phyloP scores from a whole-genome alignment of 2,329 filamentous ascomycete genomes.

The Huntiella decipiens region DNA sequence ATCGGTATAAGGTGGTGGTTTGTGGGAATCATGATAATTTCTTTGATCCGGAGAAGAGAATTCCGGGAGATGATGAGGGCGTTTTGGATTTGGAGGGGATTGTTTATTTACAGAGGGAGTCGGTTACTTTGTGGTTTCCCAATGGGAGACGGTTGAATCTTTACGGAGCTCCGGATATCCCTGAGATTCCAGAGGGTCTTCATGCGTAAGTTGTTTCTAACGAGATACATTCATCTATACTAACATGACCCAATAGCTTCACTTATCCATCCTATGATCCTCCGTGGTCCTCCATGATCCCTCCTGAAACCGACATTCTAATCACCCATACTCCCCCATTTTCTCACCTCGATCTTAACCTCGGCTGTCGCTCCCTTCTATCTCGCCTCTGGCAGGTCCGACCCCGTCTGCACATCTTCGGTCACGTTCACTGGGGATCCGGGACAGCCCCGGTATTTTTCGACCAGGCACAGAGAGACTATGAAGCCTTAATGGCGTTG shows the following conservation, averaged over 20 bases:
- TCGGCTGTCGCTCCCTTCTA: conserved; percentile 55
- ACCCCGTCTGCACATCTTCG: conserved; percentile 64
- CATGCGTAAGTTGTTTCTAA: conserved; percentile 14
- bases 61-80: conserved; percentile 26
- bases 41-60: conserved; percentile 50
- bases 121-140: conserved; percentile 41
- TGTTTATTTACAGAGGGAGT: conserved; percentile 50
- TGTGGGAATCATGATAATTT: conserved; percentile 80
- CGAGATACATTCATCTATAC: conserved; percentile 18
- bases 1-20: conserved; percentile 64
- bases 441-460: conserved; percentile 54
- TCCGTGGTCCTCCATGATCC: conserved; percentile 55
- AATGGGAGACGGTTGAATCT: conserved; percentile 43
- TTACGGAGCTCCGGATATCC: conserved; percentile 69
- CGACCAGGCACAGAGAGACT: conserved; percentile 52
- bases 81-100: conserved; percentile 43
- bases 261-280: conserved; percentile 22
- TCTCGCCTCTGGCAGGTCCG: conserved; percentile 55
- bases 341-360: conserved; percentile 47
- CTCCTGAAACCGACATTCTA: conserved; percentile 54
- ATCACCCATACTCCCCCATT: conserved; percentile 65
- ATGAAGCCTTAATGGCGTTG: conserved; percentile 42
- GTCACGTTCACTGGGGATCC: conserved; percentile 62
- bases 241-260: conserved; percentile 21
- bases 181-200: conserved; percentile 37